Conservation (phyloP, 345 rosid genomes). For the Nasturtium officinale region DNA sequence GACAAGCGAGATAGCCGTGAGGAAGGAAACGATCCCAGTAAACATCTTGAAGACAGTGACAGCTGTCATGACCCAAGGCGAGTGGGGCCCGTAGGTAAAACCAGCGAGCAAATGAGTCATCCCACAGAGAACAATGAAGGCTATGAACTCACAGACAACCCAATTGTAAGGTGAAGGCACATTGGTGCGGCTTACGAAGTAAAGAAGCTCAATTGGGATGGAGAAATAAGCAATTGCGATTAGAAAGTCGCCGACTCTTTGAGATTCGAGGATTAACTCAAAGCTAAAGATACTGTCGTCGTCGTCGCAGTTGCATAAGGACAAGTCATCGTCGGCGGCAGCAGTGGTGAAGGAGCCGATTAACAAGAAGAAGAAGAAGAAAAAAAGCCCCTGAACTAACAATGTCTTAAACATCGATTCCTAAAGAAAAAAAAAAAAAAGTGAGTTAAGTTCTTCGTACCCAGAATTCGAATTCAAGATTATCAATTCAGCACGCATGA, state of each 20-base stretch:
- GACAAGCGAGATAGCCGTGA: conserved; percentile 77
- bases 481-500: background rate
- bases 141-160: conserved; percentile 86
- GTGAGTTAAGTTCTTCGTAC: conserved; percentile 2
- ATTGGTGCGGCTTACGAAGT: conserved; percentile 89
- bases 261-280: conserved; percentile 67
- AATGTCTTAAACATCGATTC: conserved; percentile 63
- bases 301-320: conserved; percentile 86
- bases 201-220: conserved; percentile 82
- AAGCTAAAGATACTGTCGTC: conserved; percentile 70
- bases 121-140: conserved; percentile 95
- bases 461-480: background rate
- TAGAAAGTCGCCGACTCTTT: conserved; percentile 81
- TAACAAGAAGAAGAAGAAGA: conserved; percentile 41
- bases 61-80: conserved; percentile 72
- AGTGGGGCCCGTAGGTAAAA: conserved; percentile 81
- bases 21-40: conserved; percentile 88
- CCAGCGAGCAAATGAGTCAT: conserved; percentile 91
- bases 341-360: conserved; percentile 44
- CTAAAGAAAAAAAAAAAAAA: background rate
- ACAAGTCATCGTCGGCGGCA: conserved; percentile 49
- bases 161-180: conserved; percentile 82
- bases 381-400: conserved; percentile 48
- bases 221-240: conserved; percentile 92
- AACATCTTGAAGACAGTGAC: conserved; percentile 84